These are phyloP conservation scores for Beauveria bassiana DNA, from an alignment of 2,329 filamentous ascomycete genomes.

Conservation along the genomic window DNA sequence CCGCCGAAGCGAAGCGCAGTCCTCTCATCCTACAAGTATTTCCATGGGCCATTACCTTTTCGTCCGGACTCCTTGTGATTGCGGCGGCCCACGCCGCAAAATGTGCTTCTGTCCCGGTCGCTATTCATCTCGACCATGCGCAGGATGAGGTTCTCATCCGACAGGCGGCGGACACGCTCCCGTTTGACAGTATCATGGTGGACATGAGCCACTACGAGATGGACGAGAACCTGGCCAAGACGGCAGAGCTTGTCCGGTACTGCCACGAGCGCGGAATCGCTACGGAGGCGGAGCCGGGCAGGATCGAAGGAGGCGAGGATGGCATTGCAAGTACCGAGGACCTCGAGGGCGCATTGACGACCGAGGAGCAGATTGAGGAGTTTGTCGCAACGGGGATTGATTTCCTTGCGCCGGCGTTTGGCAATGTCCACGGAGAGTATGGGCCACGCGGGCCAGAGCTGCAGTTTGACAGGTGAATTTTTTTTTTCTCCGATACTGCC, in stretches of 20 bases:
- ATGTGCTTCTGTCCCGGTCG: slow-evolving; percentile 49
- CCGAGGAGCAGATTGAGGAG: slow-evolving; percentile 59
- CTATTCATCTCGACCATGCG: slow-evolving; percentile 60
- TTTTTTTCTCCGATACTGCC: too few species aligned
- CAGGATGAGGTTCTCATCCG: slow-evolving; percentile 53
- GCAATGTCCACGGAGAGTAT: slow-evolving; percentile 70
- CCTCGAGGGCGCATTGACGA: slow-evolving; percentile 48
- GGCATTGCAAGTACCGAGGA: slow-evolving; percentile 55
- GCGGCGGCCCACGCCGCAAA: slow-evolving; percentile 47
- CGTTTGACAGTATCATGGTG: slow-evolving; percentile 68
- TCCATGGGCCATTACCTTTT: slow-evolving; percentile 62
- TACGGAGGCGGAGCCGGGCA: slow-evolving; percentile 61
- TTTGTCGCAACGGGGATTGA: slow-evolving; percentile 67
- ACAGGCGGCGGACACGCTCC: slow-evolving; percentile 44
- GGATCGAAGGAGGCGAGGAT: slow-evolving; percentile 61
- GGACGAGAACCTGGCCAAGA: slow-evolving; percentile 58
- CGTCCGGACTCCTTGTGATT: slow-evolving; percentile 43
- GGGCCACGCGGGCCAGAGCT: slow-evolving; percentile 29
- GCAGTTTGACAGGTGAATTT: background rate
- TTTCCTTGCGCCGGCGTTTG: slow-evolving; percentile 69
- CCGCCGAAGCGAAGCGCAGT: slow-evolving; percentile 58
- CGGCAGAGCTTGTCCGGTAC: slow-evolving; percentile 51
- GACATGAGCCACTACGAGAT: slow-evolving; percentile 69
- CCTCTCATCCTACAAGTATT: slow-evolving; percentile 65
- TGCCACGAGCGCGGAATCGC: slow-evolving; percentile 57